Conservation (phyloP, 2,329 filamentous ascomycete species). For the Phaeosphaeria sp. region DNA sequence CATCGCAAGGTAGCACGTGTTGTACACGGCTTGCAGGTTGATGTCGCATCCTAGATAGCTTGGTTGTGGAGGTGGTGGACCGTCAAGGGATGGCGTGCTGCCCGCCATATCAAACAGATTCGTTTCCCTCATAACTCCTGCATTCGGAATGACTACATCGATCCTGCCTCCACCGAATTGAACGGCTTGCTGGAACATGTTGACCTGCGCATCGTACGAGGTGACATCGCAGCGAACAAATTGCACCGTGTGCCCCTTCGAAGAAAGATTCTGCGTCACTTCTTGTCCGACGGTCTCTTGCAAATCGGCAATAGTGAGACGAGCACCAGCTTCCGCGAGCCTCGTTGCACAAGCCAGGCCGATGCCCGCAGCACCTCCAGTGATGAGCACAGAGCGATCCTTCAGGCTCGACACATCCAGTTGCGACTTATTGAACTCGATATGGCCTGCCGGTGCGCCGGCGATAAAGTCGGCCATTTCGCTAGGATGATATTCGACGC, state of each 20-base stretch:
- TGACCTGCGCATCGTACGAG: constrained; percentile 33
- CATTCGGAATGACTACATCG: constrained; percentile 41
- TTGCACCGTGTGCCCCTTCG: constrained; percentile 27
- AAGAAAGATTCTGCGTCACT: constrained; percentile 14
- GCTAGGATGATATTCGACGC: not conserved
- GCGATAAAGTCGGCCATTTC: not conserved
- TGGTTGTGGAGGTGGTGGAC: constrained; percentile 25
- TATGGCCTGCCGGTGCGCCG: not conserved
- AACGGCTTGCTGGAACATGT: constrained; percentile 40
- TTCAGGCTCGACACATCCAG: constrained; percentile 23
- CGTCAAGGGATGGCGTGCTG: constrained; percentile 12
- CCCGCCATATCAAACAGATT: constrained; percentile 31
- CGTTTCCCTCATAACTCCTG: constrained; percentile 34
- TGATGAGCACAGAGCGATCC: constrained; percentile 30
- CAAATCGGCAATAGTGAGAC: constrained; percentile 35
- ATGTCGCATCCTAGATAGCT: constrained; percentile 23
- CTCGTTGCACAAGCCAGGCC: constrained; percentile 28
- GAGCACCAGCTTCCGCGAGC: constrained; percentile 27
- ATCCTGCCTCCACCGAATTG: constrained; percentile 29
- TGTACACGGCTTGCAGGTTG: constrained; percentile 32
- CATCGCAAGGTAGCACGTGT: constrained; percentile 33
- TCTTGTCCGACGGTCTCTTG: constrained; percentile 18
- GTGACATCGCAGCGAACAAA: constrained; percentile 43
- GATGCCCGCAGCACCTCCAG: constrained; percentile 35
- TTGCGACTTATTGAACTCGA: constrained; percentile 4